These are phyloP conservation scores for Sarocladium oryzae DNA, from an alignment of 2,329 filamentous ascomycete genomes.

Conservation along the genomic window DNA sequence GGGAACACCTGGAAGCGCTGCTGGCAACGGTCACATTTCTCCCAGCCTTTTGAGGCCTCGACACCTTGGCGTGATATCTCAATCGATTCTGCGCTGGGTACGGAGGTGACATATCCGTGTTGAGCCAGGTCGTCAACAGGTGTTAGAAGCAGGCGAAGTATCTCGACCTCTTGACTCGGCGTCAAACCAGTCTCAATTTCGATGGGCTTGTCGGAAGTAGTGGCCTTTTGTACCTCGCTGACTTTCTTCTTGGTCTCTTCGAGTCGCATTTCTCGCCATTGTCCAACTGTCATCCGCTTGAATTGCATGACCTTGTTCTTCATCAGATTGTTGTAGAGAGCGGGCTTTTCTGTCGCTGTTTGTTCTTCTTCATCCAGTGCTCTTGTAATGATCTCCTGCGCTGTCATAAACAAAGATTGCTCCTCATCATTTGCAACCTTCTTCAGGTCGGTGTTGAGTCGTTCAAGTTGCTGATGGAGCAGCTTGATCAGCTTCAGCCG, in stretches of 20 bases:
- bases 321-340: conserved; percentile 77
- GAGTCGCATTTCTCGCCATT: conserved; percentile 62
- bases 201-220: conserved; percentile 34
- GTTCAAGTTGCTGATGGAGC: conserved; percentile 58
- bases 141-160: conserved; percentile 58
- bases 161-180: conserved; percentile 57
- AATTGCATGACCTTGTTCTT: conserved; percentile 73
- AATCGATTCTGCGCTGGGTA: conserved; percentile 62
- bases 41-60: conserved; percentile 65
- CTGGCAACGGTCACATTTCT: conserved; percentile 81
- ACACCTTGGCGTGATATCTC: conserved; percentile 59
- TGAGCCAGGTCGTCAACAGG: conserved; percentile 56
- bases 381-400: conserved; percentile 61
- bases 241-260: conserved; percentile 21
- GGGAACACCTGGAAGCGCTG: conserved; percentile 89
- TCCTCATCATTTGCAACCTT: conserved; percentile 43
- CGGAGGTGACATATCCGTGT: conserved; percentile 67
- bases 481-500: conserved; percentile 53
- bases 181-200: conserved; percentile 65
- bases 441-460: conserved; percentile 58
- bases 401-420: conserved; percentile 47
- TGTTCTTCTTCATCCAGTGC: conserved; percentile 75
- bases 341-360: conserved; percentile 56
- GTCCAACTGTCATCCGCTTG: conserved; percentile 64
- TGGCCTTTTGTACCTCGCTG: conserved; percentile 22